phyloP scores from a whole-genome alignment of 2,329 filamentous ascomycete species.

The Cladophialophora bantiana region DNA sequence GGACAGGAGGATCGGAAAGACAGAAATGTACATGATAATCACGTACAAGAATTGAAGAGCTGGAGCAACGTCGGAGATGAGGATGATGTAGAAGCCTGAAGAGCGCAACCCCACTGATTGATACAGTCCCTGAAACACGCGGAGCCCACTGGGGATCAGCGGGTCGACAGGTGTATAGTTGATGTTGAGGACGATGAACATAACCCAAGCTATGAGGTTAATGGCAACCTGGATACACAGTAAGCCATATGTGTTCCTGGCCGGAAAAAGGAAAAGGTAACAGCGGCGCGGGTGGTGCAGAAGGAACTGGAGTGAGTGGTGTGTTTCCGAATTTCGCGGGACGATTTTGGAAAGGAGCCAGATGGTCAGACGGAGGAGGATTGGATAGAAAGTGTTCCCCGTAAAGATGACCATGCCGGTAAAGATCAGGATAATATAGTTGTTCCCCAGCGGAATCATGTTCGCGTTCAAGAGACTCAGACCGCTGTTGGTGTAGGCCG shows the following conservation, averaged over 20 bases:
- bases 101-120: constrained; percentile 88
- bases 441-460: not conserved
- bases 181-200: constrained; percentile 93
- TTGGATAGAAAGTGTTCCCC: not conserved
- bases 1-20: constrained; percentile 66
- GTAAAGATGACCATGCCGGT: not conserved
- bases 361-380: constrained; percentile 48
- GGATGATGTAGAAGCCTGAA: constrained; percentile 84
- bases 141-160: constrained; percentile 70
- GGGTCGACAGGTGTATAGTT: constrained; percentile 71
- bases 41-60: constrained; percentile 76
- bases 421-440: not conserved
- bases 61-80: constrained; percentile 77
- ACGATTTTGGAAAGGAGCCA: constrained; percentile 76
- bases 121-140: constrained; percentile 85
- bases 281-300: constrained; percentile 94
- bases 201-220: constrained; percentile 83
- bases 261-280: constrained; percentile 91
- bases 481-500: not conserved
- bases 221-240: constrained; percentile 82
- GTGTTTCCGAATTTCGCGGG: constrained; percentile 71
- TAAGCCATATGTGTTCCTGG: constrained; percentile 91
- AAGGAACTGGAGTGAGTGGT: constrained; percentile 88
- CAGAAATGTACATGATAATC: constrained; percentile 70
- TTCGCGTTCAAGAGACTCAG: not conserved